Evolutionary conservation across 2,329 filamentous ascomycete genomes (phyloP).

Genomic region (Hymenoscyphus occultus): DNA sequence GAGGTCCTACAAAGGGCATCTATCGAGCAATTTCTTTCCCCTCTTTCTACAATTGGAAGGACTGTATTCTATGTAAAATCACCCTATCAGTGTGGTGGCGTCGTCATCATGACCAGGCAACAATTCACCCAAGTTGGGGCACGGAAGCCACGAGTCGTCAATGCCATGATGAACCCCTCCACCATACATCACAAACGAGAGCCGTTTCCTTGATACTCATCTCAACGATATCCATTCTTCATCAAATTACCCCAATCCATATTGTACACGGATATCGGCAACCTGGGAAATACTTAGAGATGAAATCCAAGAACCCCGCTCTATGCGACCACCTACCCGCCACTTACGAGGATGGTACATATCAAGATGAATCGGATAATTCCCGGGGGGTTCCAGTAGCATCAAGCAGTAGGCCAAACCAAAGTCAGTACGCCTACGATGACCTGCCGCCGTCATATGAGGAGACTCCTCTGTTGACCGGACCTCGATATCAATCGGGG

Average conservation of each 20-base stretch:
- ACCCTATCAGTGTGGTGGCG: too few relatives aligned
- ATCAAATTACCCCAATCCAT: background rate
- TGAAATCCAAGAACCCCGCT: constrained; percentile 13
- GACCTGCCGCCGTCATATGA: constrained; percentile 21
- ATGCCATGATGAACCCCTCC: too few relatives aligned
- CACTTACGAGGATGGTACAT: constrained; percentile 9
- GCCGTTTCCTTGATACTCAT: background rate
- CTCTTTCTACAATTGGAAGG: too few relatives aligned
- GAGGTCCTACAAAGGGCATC: too few relatives aligned
- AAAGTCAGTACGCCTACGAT: constrained; percentile 14
- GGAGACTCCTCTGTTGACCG: constrained; percentile 11
- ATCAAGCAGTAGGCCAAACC: background rate
- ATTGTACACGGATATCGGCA: background rate
- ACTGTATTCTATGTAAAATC: too few relatives aligned
- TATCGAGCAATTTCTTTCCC: too few relatives aligned
- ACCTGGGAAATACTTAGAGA: background rate
- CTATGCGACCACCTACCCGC: constrained; percentile 6
- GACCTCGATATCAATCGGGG: background rate
- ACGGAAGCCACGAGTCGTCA: too few relatives aligned
- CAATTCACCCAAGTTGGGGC: too few relatives aligned
- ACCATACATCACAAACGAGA: background rate
- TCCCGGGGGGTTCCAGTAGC: background rate
- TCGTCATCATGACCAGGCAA: too few relatives aligned
- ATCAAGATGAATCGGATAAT: constrained; percentile 8
- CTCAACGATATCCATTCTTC: background rate